These are phyloP conservation scores for Solanum bukasovii DNA, from an alignment of 257 asterid species.

Conservation along the genomic window DNA sequence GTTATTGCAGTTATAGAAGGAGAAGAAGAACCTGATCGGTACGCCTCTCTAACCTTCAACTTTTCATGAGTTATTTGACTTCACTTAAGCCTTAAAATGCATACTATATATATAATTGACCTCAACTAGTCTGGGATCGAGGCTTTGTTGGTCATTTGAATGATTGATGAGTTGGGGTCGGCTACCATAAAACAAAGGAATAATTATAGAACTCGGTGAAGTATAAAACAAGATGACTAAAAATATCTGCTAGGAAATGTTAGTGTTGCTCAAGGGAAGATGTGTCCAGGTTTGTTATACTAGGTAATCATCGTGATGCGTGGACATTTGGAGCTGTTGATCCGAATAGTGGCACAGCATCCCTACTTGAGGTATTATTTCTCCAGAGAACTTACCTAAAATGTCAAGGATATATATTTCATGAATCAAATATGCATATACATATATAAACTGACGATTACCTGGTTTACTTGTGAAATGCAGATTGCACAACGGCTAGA, in stretches of 20 bases:
- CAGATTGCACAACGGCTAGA: slow-evolving; percentile 58
- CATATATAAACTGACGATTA: not conserved
- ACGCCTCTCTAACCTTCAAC: not conserved
- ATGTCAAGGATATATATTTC: not conserved
- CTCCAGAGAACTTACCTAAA: not conserved
- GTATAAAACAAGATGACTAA: not conserved
- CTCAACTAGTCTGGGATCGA: too few species aligned
- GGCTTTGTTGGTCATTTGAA: not conserved
- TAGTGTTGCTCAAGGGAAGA: slow-evolving; percentile 4
- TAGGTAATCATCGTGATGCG: slow-evolving; percentile 92
- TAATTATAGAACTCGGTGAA: not conserved
- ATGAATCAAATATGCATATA: not conserved
- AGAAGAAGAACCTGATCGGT: slow-evolving; percentile 81
- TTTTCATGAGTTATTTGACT: not conserved
- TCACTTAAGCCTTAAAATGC: not conserved
- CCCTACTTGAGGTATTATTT: slow-evolving; percentile 62
- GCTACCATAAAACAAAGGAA: not conserved
- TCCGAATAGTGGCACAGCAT: slow-evolving; percentile 87
- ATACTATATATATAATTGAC: not conserved
- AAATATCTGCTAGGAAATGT: not conserved
- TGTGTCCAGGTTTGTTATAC: slow-evolving; percentile 48
- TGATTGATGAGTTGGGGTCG: not conserved
- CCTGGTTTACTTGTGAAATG: slow-evolving; percentile 9
- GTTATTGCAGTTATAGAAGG: slow-evolving; percentile 84
- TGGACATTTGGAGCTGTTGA: slow-evolving; percentile 96